Conservation (phyloP, 768 basidiomycete genomes). For the Gymnopilus dilepis region DNA sequence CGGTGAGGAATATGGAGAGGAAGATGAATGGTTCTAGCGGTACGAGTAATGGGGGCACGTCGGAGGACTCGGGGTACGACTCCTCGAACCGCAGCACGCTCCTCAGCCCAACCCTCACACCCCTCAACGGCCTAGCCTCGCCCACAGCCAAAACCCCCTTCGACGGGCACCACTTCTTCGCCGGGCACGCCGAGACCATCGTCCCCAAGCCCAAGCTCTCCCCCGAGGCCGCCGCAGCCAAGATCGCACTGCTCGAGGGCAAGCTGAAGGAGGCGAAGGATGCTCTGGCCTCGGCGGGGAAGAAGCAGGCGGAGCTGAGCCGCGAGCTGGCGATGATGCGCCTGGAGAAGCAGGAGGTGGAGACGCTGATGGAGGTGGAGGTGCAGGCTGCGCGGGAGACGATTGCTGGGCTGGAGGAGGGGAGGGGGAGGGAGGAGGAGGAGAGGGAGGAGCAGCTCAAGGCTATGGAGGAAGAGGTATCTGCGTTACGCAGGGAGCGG, state of each 20-base stretch:
- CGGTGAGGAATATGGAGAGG: slow-evolving; percentile 71
- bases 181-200: slow-evolving; percentile 75
- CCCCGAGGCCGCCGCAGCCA: slow-evolving; percentile 47
- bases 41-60: too few relatives aligned
- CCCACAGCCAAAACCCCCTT: slow-evolving; percentile 62
- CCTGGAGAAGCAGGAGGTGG: slow-evolving; percentile 72
- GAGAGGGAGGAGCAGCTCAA: slow-evolving; percentile 49
- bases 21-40: slow-evolving; percentile 38
- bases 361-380: slow-evolving; percentile 68
- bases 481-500: slow-evolving; percentile 55
- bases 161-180: slow-evolving; percentile 85
- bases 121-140: slow-evolving; percentile 42
- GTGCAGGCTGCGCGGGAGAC: slow-evolving; percentile 71
- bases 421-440: not conserved
- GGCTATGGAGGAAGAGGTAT: slow-evolving; percentile 53
- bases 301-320: slow-evolving; percentile 63
- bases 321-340: slow-evolving; percentile 65
- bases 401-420: slow-evolving; percentile 54
- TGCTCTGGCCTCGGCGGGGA: slow-evolving; percentile 60
- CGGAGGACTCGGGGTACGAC: slow-evolving; percentile 58
- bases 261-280: slow-evolving; percentile 66
- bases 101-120: slow-evolving; percentile 49
- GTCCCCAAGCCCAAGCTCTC: slow-evolving; percentile 54
- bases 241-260: slow-evolving; percentile 62
- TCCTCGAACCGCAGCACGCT: slow-evolving; percentile 57